A percentile compares a stretch with the other conserved stretches of the same genome.
Evolutionary conservation across 805 yeast genomes (phyloP).

Genomic region (Hanseniaspora nectarophila): DNA sequence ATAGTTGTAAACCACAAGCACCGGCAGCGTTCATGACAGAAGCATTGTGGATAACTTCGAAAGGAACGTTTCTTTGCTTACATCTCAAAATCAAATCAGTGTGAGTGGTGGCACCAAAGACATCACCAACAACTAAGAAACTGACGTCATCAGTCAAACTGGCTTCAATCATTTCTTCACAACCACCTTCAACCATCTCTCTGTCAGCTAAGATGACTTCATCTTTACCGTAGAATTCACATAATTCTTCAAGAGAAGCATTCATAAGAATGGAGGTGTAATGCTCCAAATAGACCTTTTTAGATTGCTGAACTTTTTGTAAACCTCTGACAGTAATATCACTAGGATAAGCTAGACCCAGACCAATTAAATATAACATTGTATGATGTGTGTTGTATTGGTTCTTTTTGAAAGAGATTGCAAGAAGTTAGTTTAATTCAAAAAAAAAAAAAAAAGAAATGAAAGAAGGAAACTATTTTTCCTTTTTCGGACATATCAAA

Average conservation of each 20-base stretch:
- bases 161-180: constrained; percentile 66
- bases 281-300: constrained; percentile 87
- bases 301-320: constrained; percentile 68
- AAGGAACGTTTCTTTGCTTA: constrained; percentile 63
- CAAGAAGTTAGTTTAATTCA: no score
- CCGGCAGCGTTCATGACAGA: constrained; percentile 98
- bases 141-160: constrained; percentile 81
- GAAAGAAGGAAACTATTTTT: no score
- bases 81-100: constrained; percentile 89
- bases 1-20: constrained; percentile 89
- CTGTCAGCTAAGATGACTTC: constrained; percentile 83
- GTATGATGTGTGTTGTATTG: neutral
- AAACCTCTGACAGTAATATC: constrained; percentile 94
- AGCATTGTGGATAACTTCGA: constrained; percentile 85
- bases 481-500: no score
- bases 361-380: constrained; percentile 84
- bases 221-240: constrained; percentile 65
- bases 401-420: neutral
- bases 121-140: constrained; percentile 92
- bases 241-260: constrained; percentile 62
- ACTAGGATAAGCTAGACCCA: constrained; percentile 76
- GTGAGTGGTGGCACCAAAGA: constrained; percentile 96
- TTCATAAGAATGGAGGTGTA: constrained; percentile 94
- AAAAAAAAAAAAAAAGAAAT: no score
- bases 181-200: constrained; percentile 82